Evolutionary conservation across 805 yeast genomes (phyloP).

Genomic region (Zygosaccharomyces bailii): DNA sequence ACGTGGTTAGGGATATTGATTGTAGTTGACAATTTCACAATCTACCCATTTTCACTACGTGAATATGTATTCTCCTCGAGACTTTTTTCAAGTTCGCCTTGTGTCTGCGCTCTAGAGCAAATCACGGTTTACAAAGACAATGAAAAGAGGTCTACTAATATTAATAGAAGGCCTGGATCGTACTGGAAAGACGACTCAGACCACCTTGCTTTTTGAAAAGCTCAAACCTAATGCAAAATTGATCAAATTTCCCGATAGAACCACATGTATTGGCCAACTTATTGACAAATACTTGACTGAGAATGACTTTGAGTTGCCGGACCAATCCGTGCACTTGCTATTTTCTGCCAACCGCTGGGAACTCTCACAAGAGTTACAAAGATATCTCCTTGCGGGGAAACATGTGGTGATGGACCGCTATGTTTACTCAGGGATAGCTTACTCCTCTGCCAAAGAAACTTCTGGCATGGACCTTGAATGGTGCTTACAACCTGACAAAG

Average conservation of each 20-base stretch:
- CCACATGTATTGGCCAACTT: slow-evolving; percentile 74
- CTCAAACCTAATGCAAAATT: slow-evolving; percentile 41
- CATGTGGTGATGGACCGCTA: slow-evolving; percentile 79
- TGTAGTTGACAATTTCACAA: too few species aligned
- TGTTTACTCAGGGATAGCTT: slow-evolving; percentile 89
- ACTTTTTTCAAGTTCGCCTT: neutral
- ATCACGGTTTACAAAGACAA: neutral
- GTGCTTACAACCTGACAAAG: slow-evolving; percentile 79
- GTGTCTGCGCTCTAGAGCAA: neutral
- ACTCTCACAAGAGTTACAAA: slow-evolving; percentile 45
- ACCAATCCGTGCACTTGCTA: slow-evolving; percentile 79
- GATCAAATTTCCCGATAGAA: slow-evolving; percentile 83
- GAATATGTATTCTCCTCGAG: too few species aligned
- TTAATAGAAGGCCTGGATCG: slow-evolving; percentile 92
- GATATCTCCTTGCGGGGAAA: slow-evolving; percentile 48
- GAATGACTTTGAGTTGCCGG: slow-evolving; percentile 50
- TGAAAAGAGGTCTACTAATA: slow-evolving; percentile 64
- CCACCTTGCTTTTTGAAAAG: slow-evolving; percentile 39
- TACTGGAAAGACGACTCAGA: slow-evolving; percentile 91
- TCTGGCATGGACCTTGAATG: slow-evolving; percentile 60
- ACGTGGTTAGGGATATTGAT: too few species aligned
- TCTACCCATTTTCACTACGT: too few species aligned
- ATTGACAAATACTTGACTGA: slow-evolving; percentile 70
- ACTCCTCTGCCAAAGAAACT: slow-evolving; percentile 69
- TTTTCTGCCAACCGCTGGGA: slow-evolving; percentile 98